Evolutionary conservation across 331 rosid species (phyloP), one percentile per base, ranked within the genome.

Genomic region (Stylosanthes scabra): DNA sequence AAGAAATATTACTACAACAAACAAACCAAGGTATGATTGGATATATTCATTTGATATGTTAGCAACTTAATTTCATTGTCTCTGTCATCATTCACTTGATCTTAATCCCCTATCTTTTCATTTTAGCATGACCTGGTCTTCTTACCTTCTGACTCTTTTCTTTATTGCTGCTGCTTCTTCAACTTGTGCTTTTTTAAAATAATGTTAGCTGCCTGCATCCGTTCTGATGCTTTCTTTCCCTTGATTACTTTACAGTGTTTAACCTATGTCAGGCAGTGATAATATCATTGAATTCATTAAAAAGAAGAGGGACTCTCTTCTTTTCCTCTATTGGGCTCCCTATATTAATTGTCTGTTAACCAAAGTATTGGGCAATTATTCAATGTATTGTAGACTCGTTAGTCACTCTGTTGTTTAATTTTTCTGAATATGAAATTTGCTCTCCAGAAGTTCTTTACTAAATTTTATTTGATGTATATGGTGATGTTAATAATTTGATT

Each of bases 1-100:
- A 94, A 91, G 78, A 94, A 84, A 66, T 94, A 91, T 76, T 94
- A 90, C 85, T 89, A 91, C 84, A 91, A 94, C 84, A 87, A 78
- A 75, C 91, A 63, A 80, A 91, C 97, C 59, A 94, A 91, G 99
- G 99, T 91, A 79, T 59, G 75, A 65, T 71, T 71, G 83, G 57
- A 16, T 63, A 65, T 52, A 55, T 69, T 64, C n/a, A 65, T 71
- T 71, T 85, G 57, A 16, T 64, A 65, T 52, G 47, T 69, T 64
- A 9, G 8, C 9, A 27, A 10, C 14, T 58, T 28, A 68, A 47
- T 50, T 77, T 16, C 54, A 72, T 77, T 47, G 37, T 77, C 59
- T 58, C 56, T 16, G 13, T 64, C 14, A 59, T 46, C 12, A 37
- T 73, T 45, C 44, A 11, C 71, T 51, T 67, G 54, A 28, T 52